These are phyloP conservation scores for Madurella mycetomatis DNA, from an alignment of 2,329 filamentous ascomycete species.

Conservation along the genomic window DNA sequence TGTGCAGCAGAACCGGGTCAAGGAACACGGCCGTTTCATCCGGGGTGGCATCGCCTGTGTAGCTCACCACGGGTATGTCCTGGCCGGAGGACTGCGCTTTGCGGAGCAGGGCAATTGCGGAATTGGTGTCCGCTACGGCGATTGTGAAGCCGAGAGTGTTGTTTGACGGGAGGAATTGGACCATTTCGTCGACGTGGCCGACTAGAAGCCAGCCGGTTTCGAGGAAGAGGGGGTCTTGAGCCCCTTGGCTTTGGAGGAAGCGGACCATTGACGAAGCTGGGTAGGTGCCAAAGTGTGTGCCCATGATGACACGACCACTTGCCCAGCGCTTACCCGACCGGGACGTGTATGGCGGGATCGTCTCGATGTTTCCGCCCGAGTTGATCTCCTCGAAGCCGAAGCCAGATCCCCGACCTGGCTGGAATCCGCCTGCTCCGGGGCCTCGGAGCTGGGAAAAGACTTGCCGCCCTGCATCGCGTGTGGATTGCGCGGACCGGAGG, in stretches of 20 bases:
- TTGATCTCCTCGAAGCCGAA: conserved; percentile 11
- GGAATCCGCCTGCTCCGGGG: conserved; percentile 1
- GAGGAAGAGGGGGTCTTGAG: conserved; percentile 1
- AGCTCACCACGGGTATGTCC: conserved; percentile 1
- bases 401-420: background rate
- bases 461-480: conserved; percentile 2
- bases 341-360: conserved; percentile 8
- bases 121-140: conserved; percentile 2
- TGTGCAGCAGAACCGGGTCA: conserved; percentile 1
- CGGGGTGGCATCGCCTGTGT: conserved; percentile 4
- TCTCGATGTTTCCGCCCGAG: conserved; percentile 12
- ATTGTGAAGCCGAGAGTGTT: background rate
- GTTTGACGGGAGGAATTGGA: conserved; percentile 5
- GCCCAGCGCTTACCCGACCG: conserved; percentile 2
- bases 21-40: conserved; percentile 2
- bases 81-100: background rate
- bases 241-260: conserved; percentile 1
- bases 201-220: conserved; percentile 7
- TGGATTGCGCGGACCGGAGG: conserved; percentile 8
- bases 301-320: conserved; percentile 7
- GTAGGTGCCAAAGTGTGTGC: conserved; percentile 5
- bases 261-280: conserved; percentile 1
- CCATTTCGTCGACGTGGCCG: conserved; percentile 11
- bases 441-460: conserved; percentile 7
- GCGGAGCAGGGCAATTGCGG: background rate